Base-by-base conservation (phyloP, 2,329 filamentous ascomycete genomes). In the Byssochlamys sp. region DNA sequence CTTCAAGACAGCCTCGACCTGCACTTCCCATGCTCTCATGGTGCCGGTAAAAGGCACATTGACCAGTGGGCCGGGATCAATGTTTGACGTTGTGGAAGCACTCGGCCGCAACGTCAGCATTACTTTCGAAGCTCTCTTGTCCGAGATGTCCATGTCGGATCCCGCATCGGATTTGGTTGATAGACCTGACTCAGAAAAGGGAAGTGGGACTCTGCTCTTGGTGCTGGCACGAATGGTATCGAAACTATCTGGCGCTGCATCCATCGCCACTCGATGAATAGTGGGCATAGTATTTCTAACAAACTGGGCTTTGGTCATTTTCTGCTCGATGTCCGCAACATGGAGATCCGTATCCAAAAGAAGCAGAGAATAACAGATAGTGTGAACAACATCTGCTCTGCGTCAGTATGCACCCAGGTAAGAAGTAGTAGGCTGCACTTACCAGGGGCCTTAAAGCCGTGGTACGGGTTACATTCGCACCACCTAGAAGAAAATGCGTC, bases 251-350 rank as follows among this genome's bases (percentile, higher is more conserved):
- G 88, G 84, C 0, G 80, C 83, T n/a, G 86, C 84, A 64, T 95
- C 90, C 45, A 81, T 78, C 9, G 91, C 81, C 11, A 89, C 86
- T 53, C 90, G 85, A 58, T 84, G 84, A 61, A 99, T 89, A 0
- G 92, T 96, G 0, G 89, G 88, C 80, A 97, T 86, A 3, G 94
- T 96, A 69, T 99, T 99, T 74, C 95, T 95, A 69, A 99, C 84
- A 68, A 97, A 99, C 68, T 97, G 92, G 61, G 82, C 87, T 57
- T 89, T 85, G 1, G 92, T 97, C 94, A 99, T 99, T 77, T 95
- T 95, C 66, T 89, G 85, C 60, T 95, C 91, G 65, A 97, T 96
- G 69, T 97, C 91, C 58, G 92, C 94, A 67, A 97, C 74, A 68
- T 99, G 92, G 57, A 99, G 79, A 76, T 99, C 94, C 33, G 94